Evolutionary conservation across 2,329 filamentous ascomycete species (phyloP).

Genomic region (Fusarium sp.): DNA sequence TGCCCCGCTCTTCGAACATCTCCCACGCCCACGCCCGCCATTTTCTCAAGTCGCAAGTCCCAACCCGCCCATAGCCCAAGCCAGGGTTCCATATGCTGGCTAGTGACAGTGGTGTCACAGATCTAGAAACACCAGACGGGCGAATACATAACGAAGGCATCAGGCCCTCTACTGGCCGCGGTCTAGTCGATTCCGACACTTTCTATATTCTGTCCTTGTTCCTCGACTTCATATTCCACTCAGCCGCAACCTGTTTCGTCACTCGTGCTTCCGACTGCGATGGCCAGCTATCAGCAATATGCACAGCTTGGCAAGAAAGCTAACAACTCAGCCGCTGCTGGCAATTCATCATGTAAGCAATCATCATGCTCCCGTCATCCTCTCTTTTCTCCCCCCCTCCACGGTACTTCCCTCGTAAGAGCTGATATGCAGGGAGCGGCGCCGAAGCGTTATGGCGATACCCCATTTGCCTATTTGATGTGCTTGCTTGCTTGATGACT

Average conservation of each 20-base stretch:
- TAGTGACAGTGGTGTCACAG: conserved; percentile 31
- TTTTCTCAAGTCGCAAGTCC: not conserved
- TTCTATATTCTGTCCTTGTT: not conserved
- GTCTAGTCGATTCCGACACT: not conserved
- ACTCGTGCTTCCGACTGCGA: conserved; percentile 19
- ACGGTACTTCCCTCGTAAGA: conserved; percentile 19
- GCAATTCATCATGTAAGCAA: conserved; percentile 26
- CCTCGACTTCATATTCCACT: not conserved
- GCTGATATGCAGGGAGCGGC: conserved; percentile 41
- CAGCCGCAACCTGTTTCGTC: conserved; percentile 5
- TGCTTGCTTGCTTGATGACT: conserved; percentile 30
- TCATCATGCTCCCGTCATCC: conserved; percentile 29
- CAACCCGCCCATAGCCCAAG: conserved; percentile 7
- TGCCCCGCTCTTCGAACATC: conserved; percentile 18
- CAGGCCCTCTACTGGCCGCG: not conserved
- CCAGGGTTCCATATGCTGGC: conserved; percentile 29
- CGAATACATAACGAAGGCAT: conserved; percentile 33
- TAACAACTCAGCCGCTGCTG: conserved; percentile 36
- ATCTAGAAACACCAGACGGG: conserved; percentile 16
- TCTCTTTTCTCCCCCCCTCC: not conserved
- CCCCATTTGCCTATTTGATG: conserved; percentile 12
- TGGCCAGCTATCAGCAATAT: conserved; percentile 45
- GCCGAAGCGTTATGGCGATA: conserved; percentile 10
- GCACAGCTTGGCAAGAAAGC: conserved; percentile 40
- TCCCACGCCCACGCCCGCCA: conserved; percentile 16